Conservation (phyloP, 176 grass and related monocot species). For the maize (Zea mays) region Zm-B73-REFERENCE-NAM-5.0 NC_050101.1:64062501-64063000, state of each 20-base stretch:
- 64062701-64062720: not conserved
- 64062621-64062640: constrained; percentile 97
- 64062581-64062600: constrained; percentile 34
- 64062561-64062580: not conserved
- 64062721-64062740: constrained; percentile 11
- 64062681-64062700: constrained; percentile 43
- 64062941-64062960: constrained; percentile 76
- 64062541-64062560: not conserved
- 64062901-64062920: constrained; percentile 53
- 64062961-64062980: constrained; percentile 46
- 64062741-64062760: constrained; percentile 16
- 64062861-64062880: constrained; percentile 54
- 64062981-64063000: constrained; percentile 49
- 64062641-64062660: constrained; percentile 84
- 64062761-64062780: constrained; percentile 4
- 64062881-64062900: constrained; percentile 62
- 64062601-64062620: constrained; percentile 11
- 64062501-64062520: not conserved
- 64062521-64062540: constrained; percentile 11
- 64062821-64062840: constrained; percentile 74
- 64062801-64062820: constrained; percentile 4
- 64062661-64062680: constrained; percentile 55
- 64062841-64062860: constrained; percentile 89
- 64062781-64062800: not conserved
- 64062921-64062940: constrained; percentile 45